Percentiles rank a stretch among this genome's conserved stretches.
Conservation (phyloP, 768 basidiomycete species). For the Serendipita sp. region DNA sequence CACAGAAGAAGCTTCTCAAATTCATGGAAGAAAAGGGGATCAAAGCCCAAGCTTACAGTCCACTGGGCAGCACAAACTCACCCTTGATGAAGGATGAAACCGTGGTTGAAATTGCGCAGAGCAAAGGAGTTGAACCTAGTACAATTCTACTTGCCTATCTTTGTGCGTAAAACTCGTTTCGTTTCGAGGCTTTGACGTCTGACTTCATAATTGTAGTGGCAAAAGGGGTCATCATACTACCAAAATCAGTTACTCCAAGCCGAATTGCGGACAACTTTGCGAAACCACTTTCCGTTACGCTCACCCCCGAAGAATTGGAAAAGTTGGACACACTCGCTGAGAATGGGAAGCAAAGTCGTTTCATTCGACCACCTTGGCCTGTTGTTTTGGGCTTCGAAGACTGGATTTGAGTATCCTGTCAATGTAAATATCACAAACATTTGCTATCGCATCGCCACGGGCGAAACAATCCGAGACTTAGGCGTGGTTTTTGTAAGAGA, state of each 20-base stretch:
- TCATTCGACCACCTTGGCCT: slow-evolving; percentile 7
- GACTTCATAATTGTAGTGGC: neutral
- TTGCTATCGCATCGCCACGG: too few species aligned
- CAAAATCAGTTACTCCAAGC: slow-evolving; percentile 5
- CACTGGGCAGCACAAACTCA: slow-evolving; percentile 2
- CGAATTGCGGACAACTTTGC: slow-evolving; percentile 6
- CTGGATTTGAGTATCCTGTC: neutral
- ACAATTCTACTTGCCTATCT: slow-evolving; percentile 3
- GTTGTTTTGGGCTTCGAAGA: neutral
- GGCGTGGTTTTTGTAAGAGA: too few species aligned
- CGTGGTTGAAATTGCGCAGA: neutral
- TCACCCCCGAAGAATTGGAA: slow-evolving; percentile 1
- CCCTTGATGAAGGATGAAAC: slow-evolving; percentile 4
- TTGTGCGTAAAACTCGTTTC: neutral
- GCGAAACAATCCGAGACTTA: too few species aligned
- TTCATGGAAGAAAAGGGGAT: slow-evolving; percentile 7
- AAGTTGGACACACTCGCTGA: slow-evolving; percentile 1
- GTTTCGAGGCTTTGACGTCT: neutral
- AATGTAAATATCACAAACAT: too few species aligned
- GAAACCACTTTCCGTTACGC: neutral
- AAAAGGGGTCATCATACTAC: slow-evolving; percentile 2
- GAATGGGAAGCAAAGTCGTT: slow-evolving; percentile 4
- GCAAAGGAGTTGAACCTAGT: neutral
- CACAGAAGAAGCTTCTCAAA: neutral
- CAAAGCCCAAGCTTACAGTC: slow-evolving; percentile 7